These are phyloP conservation scores for Coniochaeta sp. DNA, from an alignment of 2,329 filamentous ascomycete species.

Conservation along the genomic window DNA sequence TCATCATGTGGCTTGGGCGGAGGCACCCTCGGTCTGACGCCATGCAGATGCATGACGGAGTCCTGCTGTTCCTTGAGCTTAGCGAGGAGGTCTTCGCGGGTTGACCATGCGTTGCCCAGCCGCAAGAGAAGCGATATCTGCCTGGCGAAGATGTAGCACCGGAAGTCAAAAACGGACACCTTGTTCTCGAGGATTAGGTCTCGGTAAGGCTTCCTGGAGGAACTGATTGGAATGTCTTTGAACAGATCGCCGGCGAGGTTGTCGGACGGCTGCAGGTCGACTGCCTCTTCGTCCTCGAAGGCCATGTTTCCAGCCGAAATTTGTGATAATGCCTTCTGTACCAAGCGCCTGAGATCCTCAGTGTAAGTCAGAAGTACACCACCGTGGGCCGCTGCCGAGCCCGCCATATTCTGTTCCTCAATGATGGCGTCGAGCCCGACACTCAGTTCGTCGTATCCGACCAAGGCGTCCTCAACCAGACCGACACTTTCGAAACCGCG, in stretches of 20 bases:
- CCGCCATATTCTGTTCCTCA: constrained; percentile 59
- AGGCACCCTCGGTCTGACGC: constrained; percentile 45
- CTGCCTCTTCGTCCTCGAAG: constrained; percentile 24
- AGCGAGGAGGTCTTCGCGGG: constrained; percentile 53
- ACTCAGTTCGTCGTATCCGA: constrained; percentile 90
- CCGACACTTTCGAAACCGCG: constrained; percentile 94
- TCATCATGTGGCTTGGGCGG: constrained; percentile 49
- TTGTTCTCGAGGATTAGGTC: constrained; percentile 91
- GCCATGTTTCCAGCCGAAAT: constrained; percentile 15
- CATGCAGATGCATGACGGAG: constrained; percentile 47
- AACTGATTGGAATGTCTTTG: constrained; percentile 54
- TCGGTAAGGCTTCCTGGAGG: constrained; percentile 73
- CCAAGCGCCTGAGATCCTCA: constrained; percentile 60
- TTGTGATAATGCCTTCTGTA: constrained; percentile 42
- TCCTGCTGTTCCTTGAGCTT: constrained; percentile 58
- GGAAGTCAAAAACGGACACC: constrained; percentile 93
- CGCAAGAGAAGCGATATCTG: constrained; percentile 78
- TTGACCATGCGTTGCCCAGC: constrained; percentile 67
- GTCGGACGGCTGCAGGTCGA: constrained; percentile 26
- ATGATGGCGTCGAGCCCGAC: constrained; percentile 80
- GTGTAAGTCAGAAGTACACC: constrained; percentile 67
- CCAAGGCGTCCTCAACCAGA: constrained; percentile 87
- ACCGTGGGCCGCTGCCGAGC: constrained; percentile 57
- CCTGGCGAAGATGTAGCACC: constrained; percentile 86
- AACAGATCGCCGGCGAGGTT: constrained; percentile 28